These are phyloP conservation scores for Metschnikowia hibisci DNA, from an alignment of 805 yeast genomes.

Conservation along the genomic window DNA sequence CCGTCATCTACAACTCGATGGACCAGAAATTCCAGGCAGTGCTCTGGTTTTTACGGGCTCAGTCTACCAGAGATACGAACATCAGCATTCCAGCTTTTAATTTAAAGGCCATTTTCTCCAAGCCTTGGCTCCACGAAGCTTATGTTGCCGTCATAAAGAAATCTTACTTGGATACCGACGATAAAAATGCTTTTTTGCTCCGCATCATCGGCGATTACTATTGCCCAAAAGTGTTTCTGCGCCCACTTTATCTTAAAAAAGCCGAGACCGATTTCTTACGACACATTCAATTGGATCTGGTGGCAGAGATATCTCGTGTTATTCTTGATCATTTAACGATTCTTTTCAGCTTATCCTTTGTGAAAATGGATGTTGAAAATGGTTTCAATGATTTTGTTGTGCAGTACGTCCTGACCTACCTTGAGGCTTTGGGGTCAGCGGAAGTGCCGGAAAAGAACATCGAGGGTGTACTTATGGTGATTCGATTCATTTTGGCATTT, in stretches of 20 bases:
- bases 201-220: constrained; percentile 42
- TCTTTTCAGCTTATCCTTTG: constrained; percentile 14
- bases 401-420: constrained; percentile 8
- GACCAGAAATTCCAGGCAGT: constrained; percentile 47
- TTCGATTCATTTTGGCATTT: constrained; percentile 16
- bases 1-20: constrained; percentile 39
- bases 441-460: neutral
- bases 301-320: neutral
- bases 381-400: constrained; percentile 9
- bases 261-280: constrained; percentile 23
- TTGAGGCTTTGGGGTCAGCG: constrained; percentile 4
- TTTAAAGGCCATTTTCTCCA: constrained; percentile 36
- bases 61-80: constrained; percentile 48
- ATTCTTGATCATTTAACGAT: constrained; percentile 14
- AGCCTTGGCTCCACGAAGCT: constrained; percentile 29
- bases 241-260: constrained; percentile 12
- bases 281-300: constrained; percentile 8
- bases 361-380: constrained; percentile 2
- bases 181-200: constrained; percentile 25
- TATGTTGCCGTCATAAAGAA: constrained; percentile 12
- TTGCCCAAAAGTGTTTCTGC: constrained; percentile 31
- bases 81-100: constrained; percentile 46
- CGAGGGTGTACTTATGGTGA: constrained; percentile 10
- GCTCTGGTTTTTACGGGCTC: constrained; percentile 54
- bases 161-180: constrained; percentile 7